phyloP scores from a whole-genome alignment of 1,284 basidiomycete species.

The Puccinia novopanici region DNA sequence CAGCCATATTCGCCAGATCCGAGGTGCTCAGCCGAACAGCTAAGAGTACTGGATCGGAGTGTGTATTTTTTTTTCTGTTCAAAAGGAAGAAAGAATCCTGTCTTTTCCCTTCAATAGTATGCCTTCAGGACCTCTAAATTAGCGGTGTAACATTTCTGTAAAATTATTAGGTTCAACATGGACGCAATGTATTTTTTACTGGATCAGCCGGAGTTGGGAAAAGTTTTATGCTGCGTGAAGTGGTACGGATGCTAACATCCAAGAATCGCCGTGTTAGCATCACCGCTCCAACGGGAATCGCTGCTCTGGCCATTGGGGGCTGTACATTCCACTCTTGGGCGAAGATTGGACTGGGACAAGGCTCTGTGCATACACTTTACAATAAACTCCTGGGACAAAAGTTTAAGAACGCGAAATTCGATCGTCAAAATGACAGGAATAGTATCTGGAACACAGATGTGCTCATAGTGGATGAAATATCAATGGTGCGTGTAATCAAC shows the following conservation, averaged over 20 bases:
- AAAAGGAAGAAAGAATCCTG: neutral
- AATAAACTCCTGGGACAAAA: conserved; percentile 9
- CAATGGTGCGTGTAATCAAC: conserved; percentile 33
- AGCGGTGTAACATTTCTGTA: neutral
- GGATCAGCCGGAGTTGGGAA: conserved; percentile 48
- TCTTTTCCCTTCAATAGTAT: neutral
- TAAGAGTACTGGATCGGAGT: conserved; percentile 38
- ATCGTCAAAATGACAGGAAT: neutral
- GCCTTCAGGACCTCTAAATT: neutral
- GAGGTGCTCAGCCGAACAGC: conserved; percentile 40
- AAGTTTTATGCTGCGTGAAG: conserved; percentile 45
- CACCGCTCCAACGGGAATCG: conserved; percentile 48
- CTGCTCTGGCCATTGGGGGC: conserved; percentile 40
- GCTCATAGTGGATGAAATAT: conserved; percentile 44
- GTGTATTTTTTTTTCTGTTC: neutral
- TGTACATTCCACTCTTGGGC: conserved; percentile 47
- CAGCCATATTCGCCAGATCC: conserved; percentile 34
- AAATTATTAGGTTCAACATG: conserved; percentile 31
- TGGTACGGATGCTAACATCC: conserved; percentile 38
- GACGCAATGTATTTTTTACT: conserved; percentile 49
- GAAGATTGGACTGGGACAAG: conserved; percentile 35
- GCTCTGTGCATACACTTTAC: conserved; percentile 37
- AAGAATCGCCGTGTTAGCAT: conserved; percentile 4
- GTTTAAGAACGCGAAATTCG: neutral
- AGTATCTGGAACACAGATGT: conserved; percentile 37